These are phyloP conservation scores for Penicillium sp. DNA, from an alignment of 2,329 filamentous ascomycete genomes.

Conservation along the genomic window DNA sequence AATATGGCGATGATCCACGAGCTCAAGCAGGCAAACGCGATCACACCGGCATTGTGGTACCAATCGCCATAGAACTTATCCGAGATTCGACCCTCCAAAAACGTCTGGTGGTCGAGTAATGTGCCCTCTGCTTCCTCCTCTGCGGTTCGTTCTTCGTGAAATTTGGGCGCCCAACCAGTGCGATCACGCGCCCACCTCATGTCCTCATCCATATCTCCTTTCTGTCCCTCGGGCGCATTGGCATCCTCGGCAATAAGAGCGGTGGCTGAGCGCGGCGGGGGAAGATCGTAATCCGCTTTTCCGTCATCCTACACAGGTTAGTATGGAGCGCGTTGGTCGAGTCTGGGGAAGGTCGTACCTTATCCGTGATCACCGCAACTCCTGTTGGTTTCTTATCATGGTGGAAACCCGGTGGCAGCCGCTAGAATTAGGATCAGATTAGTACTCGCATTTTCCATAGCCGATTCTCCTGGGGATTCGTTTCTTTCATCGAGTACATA, in stretches of 20 bases:
- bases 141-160: slow-evolving; percentile 62
- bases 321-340: slow-evolving; percentile 1
- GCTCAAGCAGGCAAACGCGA: slow-evolving; percentile 84
- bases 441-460: not conserved
- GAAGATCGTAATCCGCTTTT: slow-evolving; percentile 71
- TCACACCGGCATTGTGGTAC: slow-evolving; percentile 97
- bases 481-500: slow-evolving; percentile 50
- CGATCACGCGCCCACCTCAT: slow-evolving; percentile 57
- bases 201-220: slow-evolving; percentile 53
- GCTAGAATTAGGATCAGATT: slow-evolving; percentile 44
- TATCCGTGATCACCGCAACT: slow-evolving; percentile 69
- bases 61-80: slow-evolving; percentile 95
- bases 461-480: not conserved
- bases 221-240: slow-evolving; percentile 52
- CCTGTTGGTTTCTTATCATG: slow-evolving; percentile 46
- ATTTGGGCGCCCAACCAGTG: slow-evolving; percentile 87
- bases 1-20: slow-evolving; percentile 90
- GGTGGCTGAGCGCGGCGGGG: slow-evolving; percentile 65
- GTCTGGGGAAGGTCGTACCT: slow-evolving; percentile 41
- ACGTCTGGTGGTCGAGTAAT: slow-evolving; percentile 83
- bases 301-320: slow-evolving; percentile 60
- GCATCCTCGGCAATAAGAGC: slow-evolving; percentile 55
- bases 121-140: slow-evolving; percentile 59
- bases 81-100: slow-evolving; percentile 77
- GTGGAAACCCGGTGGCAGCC: slow-evolving; percentile 64